Base-by-base conservation (phyloP, 495 filamentous ascomycete species). In the Pyrenula aspistea region DNA sequence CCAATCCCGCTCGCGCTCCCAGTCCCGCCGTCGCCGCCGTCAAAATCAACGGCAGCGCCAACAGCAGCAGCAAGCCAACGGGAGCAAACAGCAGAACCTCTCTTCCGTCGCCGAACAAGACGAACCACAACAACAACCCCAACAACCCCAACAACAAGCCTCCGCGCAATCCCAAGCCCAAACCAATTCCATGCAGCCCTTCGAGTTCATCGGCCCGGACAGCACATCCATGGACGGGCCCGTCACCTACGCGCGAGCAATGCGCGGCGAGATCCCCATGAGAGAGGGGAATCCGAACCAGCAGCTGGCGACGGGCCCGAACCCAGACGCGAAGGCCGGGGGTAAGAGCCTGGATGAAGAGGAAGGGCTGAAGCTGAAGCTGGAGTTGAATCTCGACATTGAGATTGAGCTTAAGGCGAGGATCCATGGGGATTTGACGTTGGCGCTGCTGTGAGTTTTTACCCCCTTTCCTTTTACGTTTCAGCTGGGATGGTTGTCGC, bases 361-460 rank as follows among this genome's bases (percentile, higher is more conserved):
- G 54, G 73, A 76, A 12, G 73, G 73, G 58, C 76, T 96, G 62
- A 81, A 82, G 65, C 61, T 96, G 73, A 74, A 88, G 61, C 68
- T 96, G 53, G 89, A 95, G 61, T 67, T 95, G 57, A 94, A 95
- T 68, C 69, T 96, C 50, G 91, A 96, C 61, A 81, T 95, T 57
- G 87, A 94, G 73, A 80, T 95, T 12, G 83, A 90, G 68, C 71
- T 96, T 1, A 94, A 94, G 78, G 91, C 91, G 25, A 86, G 83
- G 63, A 93, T 96, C 62, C 87, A 92, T 58, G 89, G 91, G 65
- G 91, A 95, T 71, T 71, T 95, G 65, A 93, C 88, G 53, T 62
- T 96, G 56, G 83, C 86, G 57, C 75, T 96, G 58, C 80, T 96
- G 89, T 92, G 83, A 77, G 87, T 86, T 49, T 10, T 8, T 49